Evolutionary conservation across 345 rosid genomes (phyloP), one percentile per base, ranked within the genome.

Genomic region (Odontarrhena argentea): DNA sequence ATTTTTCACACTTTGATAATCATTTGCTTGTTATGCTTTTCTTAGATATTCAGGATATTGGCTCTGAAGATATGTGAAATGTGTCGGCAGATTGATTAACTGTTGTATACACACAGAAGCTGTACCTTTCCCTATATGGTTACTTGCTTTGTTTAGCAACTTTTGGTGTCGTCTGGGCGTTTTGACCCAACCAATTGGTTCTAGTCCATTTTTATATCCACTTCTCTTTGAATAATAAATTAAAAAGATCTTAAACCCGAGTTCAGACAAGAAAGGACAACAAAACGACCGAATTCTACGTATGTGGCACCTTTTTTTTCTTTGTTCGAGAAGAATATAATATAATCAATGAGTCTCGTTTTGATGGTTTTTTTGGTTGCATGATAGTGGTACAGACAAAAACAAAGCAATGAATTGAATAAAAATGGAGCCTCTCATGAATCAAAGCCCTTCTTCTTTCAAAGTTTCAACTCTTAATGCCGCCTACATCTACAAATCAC

Each of bases 401-500:
- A 65, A 50, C 65, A 51, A 73, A 59, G 68, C 43, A 73, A 73
- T 67, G 73, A 73, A 74, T 74, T 26, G 77, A 67, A 67, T 46
- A 53, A 67, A 74, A 59, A 67, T 60, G 52, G 41, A 65, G 12
- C 66, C 46, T 42, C 14, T 15, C 55, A 63, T 15, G 42, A 55
- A 55, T 34, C 34, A 45, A 65, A 46, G 59, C 59, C 64, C 48
- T 24, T 46, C 52, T 46, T 49, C 57, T 46, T 37, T 40, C 60
- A 51, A 24, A 24, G 60, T 59, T 63, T 45, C 30, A 35, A 57
- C 71, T 64, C 70, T 11, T 65, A 46, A 53, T 7, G 54, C 62
- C 40, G 34, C 56, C 71, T 65, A 73, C 44, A 41, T 49, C 67
- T 55, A 65, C 46, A 73, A 44, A 67, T 50, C 37, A 67, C 30